Evolutionary conservation across 2,329 filamentous ascomycete genomes (phyloP).

Genomic region (Thelonectria discophora): DNA sequence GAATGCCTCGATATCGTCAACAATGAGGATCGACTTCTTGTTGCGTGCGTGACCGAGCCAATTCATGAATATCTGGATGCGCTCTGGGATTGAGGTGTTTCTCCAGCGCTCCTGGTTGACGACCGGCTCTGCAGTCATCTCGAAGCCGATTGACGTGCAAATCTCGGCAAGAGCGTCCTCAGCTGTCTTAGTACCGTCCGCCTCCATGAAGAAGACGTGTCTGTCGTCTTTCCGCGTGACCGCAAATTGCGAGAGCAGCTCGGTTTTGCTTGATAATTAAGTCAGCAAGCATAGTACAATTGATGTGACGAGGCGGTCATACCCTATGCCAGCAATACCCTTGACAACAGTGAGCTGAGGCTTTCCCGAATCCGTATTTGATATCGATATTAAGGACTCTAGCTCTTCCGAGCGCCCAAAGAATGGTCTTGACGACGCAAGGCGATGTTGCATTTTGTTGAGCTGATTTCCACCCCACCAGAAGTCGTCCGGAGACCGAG

Average conservation of each 20-base stretch:
- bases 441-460: neutral
- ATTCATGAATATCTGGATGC: neutral
- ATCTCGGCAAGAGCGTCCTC: neutral
- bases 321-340: neutral
- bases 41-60: slow-evolving; percentile 10
- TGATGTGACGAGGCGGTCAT: neutral
- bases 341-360: neutral
- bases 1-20: slow-evolving; percentile 7
- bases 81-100: neutral
- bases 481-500: neutral
- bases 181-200: neutral
- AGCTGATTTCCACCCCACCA: neutral
- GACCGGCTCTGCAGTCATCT: neutral
- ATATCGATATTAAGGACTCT: neutral
- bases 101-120: slow-evolving; percentile 2
- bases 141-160: neutral
- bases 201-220: neutral
- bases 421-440: neutral
- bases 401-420: neutral
- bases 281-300: neutral
- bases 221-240: neutral
- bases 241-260: neutral
- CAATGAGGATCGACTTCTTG: slow-evolving; percentile 1
- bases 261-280: neutral
- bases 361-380: too few species aligned